These are phyloP conservation scores for Nakaseomyces kungkrabaensis DNA, from an alignment of 1,139 yeast species.

Conservation along the genomic window DNA sequence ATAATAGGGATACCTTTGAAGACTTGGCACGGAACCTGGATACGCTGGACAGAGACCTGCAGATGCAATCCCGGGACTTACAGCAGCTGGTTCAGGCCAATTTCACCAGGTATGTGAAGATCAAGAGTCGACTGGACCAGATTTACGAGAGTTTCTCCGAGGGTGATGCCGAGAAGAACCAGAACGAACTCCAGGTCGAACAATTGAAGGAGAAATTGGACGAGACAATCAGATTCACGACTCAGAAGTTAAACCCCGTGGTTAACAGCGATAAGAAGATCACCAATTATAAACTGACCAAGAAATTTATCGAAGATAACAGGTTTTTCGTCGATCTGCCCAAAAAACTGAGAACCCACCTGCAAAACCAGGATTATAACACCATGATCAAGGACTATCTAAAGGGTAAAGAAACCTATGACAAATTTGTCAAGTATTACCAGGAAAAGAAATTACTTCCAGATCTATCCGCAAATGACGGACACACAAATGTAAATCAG, in stretches of 20 bases:
- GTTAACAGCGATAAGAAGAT: constrained; percentile 54
- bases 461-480: constrained; percentile 9
- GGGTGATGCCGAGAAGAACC: constrained; percentile 13
- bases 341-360: constrained; percentile 41
- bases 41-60: constrained; percentile 50
- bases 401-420: constrained; percentile 38
- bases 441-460: neutral
- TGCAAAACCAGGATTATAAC: constrained; percentile 57
- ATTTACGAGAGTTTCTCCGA: constrained; percentile 42
- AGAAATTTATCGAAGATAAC: constrained; percentile 54
- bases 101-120: constrained; percentile 62
- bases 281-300: constrained; percentile 46
- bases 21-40: constrained; percentile 49
- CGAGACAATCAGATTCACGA: constrained; percentile 44
- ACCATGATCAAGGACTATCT: constrained; percentile 61
- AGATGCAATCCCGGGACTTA: constrained; percentile 56
- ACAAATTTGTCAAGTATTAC: constrained; percentile 7
- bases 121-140: constrained; percentile 58
- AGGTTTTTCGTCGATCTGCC: constrained; percentile 67
- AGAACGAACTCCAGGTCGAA: constrained; percentile 29
- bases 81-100: constrained; percentile 62
- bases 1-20: constrained; percentile 57
- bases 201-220: constrained; percentile 40
- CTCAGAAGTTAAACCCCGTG: constrained; percentile 67
- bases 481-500: constrained; percentile 9